Percentiles rank a stretch among this genome's conserved stretches.
Conservation (phyloP, 805 yeast genomes). For the Pichia sporocuriosa region DNA sequence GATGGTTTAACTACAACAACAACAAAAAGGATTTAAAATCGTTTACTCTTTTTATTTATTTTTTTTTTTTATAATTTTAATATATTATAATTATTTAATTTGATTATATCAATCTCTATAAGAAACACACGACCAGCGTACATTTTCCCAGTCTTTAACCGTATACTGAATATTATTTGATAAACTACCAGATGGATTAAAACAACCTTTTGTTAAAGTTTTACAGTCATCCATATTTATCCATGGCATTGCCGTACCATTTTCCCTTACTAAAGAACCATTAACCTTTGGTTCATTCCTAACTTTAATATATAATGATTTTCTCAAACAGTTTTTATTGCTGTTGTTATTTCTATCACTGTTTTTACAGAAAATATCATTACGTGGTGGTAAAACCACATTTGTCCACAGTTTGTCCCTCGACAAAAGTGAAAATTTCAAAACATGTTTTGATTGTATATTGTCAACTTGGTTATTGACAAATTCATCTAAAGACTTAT, state of each 20-base stretch:
- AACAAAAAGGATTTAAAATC: background rate
- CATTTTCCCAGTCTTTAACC: conserved; percentile 44
- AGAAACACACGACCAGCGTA: conserved; percentile 31
- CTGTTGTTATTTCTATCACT: too few species aligned
- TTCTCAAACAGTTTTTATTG: too few species aligned
- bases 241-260: conserved; percentile 28
- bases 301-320: conserved; percentile 11
- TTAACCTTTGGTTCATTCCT: conserved; percentile 1
- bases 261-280: conserved; percentile 20
- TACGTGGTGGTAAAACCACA: conserved; percentile 47
- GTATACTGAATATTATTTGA: conserved; percentile 36
- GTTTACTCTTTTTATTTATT: background rate
- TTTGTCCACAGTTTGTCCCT: conserved; percentile 48
- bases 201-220: conserved; percentile 13
- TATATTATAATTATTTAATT: too few species aligned
- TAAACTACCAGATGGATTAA: conserved; percentile 25
- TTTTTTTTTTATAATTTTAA: background rate
- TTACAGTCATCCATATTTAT: conserved; percentile 18
- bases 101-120: background rate
- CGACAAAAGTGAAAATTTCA: conserved; percentile 35
- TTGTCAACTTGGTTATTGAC: conserved; percentile 11
- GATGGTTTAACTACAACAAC: conserved; percentile 43
- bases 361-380: conserved; percentile 25
- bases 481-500: conserved; percentile 21
- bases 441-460: conserved; percentile 6